Conservation (phyloP, 192 early-diverging fungal genomes). For the Rhizophagus prolifer region DNA sequence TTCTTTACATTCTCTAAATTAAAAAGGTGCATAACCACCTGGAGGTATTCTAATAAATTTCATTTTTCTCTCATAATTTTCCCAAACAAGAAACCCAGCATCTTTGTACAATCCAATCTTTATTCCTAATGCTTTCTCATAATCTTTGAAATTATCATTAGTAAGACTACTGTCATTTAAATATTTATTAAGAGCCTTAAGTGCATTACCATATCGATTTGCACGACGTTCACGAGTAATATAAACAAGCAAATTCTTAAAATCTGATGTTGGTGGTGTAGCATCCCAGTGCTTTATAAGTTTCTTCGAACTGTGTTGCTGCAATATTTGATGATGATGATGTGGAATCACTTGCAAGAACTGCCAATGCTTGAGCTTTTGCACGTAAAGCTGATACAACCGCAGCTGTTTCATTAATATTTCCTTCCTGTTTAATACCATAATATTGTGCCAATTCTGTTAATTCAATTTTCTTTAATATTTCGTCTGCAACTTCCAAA, state of each 20-base stretch:
- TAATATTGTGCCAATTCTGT: constrained; percentile 65
- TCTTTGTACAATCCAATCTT: constrained; percentile 59
- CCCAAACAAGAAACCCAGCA: constrained; percentile 73
- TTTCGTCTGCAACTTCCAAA: constrained; percentile 51
- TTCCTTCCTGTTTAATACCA: constrained; percentile 52
- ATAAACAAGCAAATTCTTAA: constrained; percentile 55
- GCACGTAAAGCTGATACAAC: constrained; percentile 60
- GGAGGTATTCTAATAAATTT: constrained; percentile 51
- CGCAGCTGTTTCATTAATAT: constrained; percentile 44
- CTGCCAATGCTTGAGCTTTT: constrained; percentile 56
- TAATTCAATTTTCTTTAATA: constrained; percentile 59
- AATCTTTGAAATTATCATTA: constrained; percentile 51
- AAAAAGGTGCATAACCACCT: constrained; percentile 49
- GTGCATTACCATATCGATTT: constrained; percentile 62
- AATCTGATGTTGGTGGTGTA: constrained; percentile 51
- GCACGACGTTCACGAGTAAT: constrained; percentile 57
- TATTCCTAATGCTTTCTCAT: constrained; percentile 50
- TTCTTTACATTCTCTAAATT: background rate
- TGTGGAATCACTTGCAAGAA: constrained; percentile 43
- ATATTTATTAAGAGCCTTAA: constrained; percentile 74
- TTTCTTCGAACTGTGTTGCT: constrained; percentile 51
- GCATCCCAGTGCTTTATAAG: constrained; percentile 54
- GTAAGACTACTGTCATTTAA: constrained; percentile 56
- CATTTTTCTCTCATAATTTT: constrained; percentile 60
- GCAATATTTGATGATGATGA: constrained; percentile 28